These are phyloP conservation scores for Tagetes patula DNA, from an alignment of 129 eudicot species.

Conservation along the genomic window DNA sequence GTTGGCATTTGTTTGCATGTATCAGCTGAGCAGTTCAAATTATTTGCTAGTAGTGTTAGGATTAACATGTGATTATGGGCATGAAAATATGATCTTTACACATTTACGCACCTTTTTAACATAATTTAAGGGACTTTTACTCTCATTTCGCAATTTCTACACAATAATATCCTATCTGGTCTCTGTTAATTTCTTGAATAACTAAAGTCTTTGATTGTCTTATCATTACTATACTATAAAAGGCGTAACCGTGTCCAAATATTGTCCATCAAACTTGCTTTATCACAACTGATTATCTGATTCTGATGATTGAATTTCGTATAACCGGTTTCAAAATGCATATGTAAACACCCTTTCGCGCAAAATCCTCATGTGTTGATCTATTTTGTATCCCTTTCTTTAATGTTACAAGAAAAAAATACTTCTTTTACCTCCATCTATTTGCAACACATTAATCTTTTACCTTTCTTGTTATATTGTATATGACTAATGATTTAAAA, in stretches of 20 bases:
- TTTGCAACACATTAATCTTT: background rate
- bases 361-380: background rate
- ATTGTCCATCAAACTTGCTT: background rate
- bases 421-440: background rate
- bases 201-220: background rate
- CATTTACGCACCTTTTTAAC: background rate
- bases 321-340: background rate
- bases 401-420: background rate
- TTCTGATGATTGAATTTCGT: background rate
- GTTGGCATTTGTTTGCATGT: constrained; percentile 9
- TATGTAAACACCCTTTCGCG: background rate
- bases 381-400: background rate
- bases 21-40: background rate
- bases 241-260: background rate
- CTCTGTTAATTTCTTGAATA: background rate
- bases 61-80: background rate
- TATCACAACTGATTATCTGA: background rate
- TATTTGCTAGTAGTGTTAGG: background rate
- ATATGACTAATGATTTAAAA: constrained; percentile 8
- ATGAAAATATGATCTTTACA: constrained; percentile 13
- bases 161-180: background rate
- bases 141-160: background rate
- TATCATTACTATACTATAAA: background rate
- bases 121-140: background rate
- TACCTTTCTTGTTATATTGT: constrained; percentile 13